These are phyloP conservation scores for Collybia sp. DNA, from an alignment of 768 basidiomycete species.

Conservation along the genomic window DNA sequence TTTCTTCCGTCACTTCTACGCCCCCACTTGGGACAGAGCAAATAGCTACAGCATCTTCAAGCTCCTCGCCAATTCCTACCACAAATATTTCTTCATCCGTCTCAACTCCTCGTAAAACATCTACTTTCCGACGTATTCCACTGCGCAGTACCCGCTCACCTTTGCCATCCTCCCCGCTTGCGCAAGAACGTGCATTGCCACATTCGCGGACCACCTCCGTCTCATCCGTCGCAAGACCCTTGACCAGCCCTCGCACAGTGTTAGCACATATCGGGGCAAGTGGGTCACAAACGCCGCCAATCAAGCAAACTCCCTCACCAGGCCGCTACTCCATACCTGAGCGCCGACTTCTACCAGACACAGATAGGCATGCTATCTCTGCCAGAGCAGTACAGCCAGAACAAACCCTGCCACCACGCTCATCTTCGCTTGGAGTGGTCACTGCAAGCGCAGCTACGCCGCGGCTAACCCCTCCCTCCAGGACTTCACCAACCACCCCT, in stretches of 20 bases:
- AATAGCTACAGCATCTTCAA: conserved; percentile 5
- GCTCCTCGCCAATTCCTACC: background rate
- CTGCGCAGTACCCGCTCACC: conserved; percentile 28
- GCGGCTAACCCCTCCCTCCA: background rate
- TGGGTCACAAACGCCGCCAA: too few species aligned
- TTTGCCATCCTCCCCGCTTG: conserved; percentile 27
- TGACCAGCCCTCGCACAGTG: background rate
- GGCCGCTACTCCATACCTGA: too few species aligned
- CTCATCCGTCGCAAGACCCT: conserved; percentile 4
- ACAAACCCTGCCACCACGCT: too few species aligned
- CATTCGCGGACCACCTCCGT: conserved; percentile 11
- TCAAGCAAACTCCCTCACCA: too few species aligned
- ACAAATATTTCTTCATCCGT: conserved; percentile 1
- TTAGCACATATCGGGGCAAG: too few species aligned
- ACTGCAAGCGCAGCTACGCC: background rate
- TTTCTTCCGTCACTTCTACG: conserved; percentile 12
- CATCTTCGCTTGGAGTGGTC: too few species aligned
- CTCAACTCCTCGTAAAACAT: conserved; percentile 22
- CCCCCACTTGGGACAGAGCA: conserved; percentile 18
- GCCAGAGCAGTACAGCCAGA: too few species aligned
- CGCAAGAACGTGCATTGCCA: conserved; percentile 13
- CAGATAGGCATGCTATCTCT: too few species aligned
- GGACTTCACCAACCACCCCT: background rate
- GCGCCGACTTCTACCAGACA: too few species aligned
- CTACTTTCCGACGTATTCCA: conserved; percentile 49